Evolutionary conservation across 176 grass and related monocot species (phyloP), one percentile per base, ranked within the genome.

Genomic region (Oryza brachyantha): DNA sequence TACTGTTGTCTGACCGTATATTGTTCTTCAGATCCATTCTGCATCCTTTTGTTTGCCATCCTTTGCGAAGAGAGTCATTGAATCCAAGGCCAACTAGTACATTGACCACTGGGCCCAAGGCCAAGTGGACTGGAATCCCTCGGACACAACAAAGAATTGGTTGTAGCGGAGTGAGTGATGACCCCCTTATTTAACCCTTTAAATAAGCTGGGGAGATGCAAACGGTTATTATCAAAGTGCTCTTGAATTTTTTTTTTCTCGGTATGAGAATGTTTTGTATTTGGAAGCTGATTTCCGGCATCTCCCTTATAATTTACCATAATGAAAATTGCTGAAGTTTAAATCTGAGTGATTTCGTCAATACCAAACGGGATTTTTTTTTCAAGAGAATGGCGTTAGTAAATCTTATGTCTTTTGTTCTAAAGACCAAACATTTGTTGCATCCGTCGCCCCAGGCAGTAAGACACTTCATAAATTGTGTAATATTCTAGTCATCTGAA

Each of bases 31-130:
- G 90, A 91, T 98, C 74, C 95, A 98, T 81, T 84, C 90, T 5
- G 90, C 95, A 58, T 91, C 92, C 68, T 98, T 98, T 83, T 98
- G 95, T 66, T 66, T 98, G 77, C 95, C 95, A 22, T 98, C 95
- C 60, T 98, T 98, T 32, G 95, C 95, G 0, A 98, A 88, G 83
- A 90, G 85, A 72, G 92, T 93, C 10, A 93, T 98, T 1, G 90
- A 85, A 45, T 82, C 87, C 19, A 89, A 93, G 75, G 45, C 77
- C 3, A 83, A 83, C 37, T 91, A 84, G 70, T 72, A 2, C 32
- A 5, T 57, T 54, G 70, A 39, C 31, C 10, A 8, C 61, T n/a
- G 66, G 46, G 70, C 31, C 60, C 3, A 59, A 88, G 24, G 10
- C 65, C 21, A 9, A 57, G 25, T 59, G 58, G 58, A 64, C 21